A percentile compares a stretch with the other conserved stretches of the same genome.
Evolutionary conservation across 2,329 filamentous ascomycete species (phyloP).

Genomic region (Nigrograna mackinnonii): DNA sequence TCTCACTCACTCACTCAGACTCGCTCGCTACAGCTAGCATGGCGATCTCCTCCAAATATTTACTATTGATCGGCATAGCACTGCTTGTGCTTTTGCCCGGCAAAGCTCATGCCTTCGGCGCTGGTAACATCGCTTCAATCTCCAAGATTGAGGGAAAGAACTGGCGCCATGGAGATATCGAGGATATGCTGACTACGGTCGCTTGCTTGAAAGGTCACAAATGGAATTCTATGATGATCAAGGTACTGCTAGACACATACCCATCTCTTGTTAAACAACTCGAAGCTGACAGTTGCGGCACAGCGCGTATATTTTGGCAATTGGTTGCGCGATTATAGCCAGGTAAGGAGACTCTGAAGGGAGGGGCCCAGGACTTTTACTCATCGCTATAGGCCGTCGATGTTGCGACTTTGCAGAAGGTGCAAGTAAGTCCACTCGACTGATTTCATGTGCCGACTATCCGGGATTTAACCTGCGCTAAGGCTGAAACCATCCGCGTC

Average conservation of each 20-base stretch:
- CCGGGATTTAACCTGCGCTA: conserved; percentile 22
- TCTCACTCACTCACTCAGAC: too few species aligned
- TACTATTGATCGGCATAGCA: conserved; percentile 39
- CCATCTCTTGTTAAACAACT: conserved; percentile 1
- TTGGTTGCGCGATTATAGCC: conserved; percentile 56
- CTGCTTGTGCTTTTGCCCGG: conserved; percentile 40
- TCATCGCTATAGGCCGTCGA: conserved; percentile 51
- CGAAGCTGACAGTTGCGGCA: conserved; percentile 11
- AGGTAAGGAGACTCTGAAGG: conserved; percentile 46
- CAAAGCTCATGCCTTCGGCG: conserved; percentile 48
- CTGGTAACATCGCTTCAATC: conserved; percentile 49
- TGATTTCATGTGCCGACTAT: conserved; percentile 10
- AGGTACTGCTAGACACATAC: too few species aligned
- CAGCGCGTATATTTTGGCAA: conserved; percentile 50
- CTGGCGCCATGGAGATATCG: conserved; percentile 58
- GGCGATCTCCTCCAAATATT: conserved; percentile 35
- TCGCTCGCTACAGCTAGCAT: conserved; percentile 20
- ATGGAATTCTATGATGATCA: conserved; percentile 51
- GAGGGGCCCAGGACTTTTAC: neutral
- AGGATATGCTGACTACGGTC: conserved; percentile 54
- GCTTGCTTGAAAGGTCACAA: conserved; percentile 49
- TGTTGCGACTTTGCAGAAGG: conserved; percentile 56
- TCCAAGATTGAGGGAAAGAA: conserved; percentile 50
- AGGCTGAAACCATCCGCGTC: conserved; percentile 57
- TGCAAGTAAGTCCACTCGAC: conserved; percentile 38